Conservation (phyloP, 83 land plant species). For the Picea engelmannii region DNA sequence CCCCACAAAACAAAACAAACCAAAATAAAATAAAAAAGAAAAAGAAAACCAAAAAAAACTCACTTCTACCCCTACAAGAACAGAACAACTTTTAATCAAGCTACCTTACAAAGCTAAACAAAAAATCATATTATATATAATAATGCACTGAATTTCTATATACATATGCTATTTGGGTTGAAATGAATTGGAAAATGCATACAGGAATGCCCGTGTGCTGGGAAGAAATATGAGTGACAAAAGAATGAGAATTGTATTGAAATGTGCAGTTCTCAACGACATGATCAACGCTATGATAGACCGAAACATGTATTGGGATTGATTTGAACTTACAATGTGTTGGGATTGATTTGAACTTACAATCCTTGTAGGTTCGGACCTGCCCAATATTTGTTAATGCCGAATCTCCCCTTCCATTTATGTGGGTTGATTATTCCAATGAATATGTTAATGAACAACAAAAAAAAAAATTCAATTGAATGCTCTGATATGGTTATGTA, state of each 20-base stretch:
- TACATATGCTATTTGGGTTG: not conserved
- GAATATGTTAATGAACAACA: too few relatives aligned
- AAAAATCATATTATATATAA: too few relatives aligned
- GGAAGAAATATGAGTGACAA: constrained; percentile 47
- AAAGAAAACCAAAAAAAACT: not conserved
- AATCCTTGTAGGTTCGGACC: constrained; percentile 26
- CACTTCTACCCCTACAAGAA: not conserved
- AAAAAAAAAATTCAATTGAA: not conserved
- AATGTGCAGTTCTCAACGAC: constrained; percentile 58
- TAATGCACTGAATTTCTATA: not conserved
- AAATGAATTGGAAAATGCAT: constrained; percentile 5
- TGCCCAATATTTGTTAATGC: not conserved
- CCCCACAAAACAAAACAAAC: not conserved
- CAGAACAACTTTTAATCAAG: not conserved
- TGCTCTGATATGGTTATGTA: not conserved
- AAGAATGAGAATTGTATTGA: constrained; percentile 32
- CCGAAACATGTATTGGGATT: constrained; percentile 23
- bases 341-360: too few relatives aligned
- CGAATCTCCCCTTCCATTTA: too few relatives aligned
- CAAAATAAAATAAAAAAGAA: not conserved
- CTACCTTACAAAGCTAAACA: not conserved
- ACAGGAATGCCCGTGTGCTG: constrained; percentile 28
- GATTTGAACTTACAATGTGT: constrained; percentile 15
- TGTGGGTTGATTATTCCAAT: too few relatives aligned
- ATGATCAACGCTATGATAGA: constrained; percentile 31